These are phyloP conservation scores for Lepidium africanum DNA, from an alignment of 345 rosid genomes.

Conservation along the genomic window DNA sequence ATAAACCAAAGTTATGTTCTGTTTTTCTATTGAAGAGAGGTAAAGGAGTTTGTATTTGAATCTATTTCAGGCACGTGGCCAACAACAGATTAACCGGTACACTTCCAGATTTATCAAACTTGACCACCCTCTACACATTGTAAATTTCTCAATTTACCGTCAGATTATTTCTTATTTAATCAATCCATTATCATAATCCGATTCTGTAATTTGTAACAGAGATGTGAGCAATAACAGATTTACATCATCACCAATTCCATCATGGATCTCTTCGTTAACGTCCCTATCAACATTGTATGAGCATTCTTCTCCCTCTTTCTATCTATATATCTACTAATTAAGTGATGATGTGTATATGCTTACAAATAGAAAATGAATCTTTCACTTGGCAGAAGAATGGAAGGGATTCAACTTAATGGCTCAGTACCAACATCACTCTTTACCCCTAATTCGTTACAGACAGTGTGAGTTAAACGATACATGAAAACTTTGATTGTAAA, in stretches of 20 bases:
- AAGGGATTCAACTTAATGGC: background rate
- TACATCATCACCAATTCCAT: constrained; percentile 35
- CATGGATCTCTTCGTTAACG: constrained; percentile 43
- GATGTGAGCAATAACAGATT: constrained; percentile 76
- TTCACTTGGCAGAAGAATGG: background rate
- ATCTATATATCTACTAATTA: background rate
- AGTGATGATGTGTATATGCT: background rate
- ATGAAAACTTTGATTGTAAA: background rate
- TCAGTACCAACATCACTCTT: background rate
- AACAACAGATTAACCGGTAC: constrained; percentile 53
- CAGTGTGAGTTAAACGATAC: background rate
- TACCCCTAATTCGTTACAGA: background rate
- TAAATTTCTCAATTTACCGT: constrained; percentile 31
- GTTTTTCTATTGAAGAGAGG: background rate
- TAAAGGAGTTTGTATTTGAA: background rate
- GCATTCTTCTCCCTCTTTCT: constrained; percentile 1
- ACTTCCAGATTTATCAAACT: constrained; percentile 50
- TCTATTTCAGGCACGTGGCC: constrained; percentile 53
- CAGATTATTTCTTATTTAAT: background rate
- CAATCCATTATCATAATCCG: background rate
- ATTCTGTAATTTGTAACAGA: constrained; percentile 33
- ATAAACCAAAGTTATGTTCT: background rate
- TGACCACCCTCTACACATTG: constrained; percentile 52
- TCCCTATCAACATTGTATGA: constrained; percentile 67
- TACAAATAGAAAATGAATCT: background rate